These are phyloP conservation scores for Moesziomyces antarcticus DNA, from an alignment of 1,284 basidiomycete species.

Conservation along the genomic window DNA sequence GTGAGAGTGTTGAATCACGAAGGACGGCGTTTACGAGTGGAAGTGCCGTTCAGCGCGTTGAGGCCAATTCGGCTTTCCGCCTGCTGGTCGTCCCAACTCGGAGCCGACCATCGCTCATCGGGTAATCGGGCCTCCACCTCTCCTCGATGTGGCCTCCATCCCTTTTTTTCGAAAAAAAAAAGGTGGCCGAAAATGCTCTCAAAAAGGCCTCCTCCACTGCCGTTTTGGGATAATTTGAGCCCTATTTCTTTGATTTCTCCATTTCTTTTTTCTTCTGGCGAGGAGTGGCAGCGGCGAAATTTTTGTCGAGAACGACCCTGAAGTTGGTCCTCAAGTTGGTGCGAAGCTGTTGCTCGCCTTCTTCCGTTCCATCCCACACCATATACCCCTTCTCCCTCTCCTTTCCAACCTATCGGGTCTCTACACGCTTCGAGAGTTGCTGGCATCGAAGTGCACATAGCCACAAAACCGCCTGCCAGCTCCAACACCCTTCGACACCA, in stretches of 20 bases:
- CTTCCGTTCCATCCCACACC: no score
- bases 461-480: no score
- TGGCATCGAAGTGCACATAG: no score
- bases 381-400: no score
- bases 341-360: no score
- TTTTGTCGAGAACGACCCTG: no score
- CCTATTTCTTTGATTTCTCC: background rate
- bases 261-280: no score
- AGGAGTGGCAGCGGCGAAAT: no score
- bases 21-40: background rate
- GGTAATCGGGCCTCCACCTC: constrained; percentile 20
- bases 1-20: constrained; percentile 6
- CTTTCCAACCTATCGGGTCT: no score
- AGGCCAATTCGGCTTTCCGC: constrained; percentile 3
- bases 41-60: constrained; percentile 8
- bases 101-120: constrained; percentile 35
- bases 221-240: background rate
- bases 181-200: background rate
- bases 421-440: no score
- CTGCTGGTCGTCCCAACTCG: constrained; percentile 20
- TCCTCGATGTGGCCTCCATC: background rate
- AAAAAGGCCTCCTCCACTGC: no score
- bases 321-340: no score
- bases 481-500: background rate
- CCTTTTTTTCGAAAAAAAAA: background rate